Evolutionary conservation across 2,329 filamentous ascomycete genomes (phyloP).

Genomic region (Alternaria alternata): DNA sequence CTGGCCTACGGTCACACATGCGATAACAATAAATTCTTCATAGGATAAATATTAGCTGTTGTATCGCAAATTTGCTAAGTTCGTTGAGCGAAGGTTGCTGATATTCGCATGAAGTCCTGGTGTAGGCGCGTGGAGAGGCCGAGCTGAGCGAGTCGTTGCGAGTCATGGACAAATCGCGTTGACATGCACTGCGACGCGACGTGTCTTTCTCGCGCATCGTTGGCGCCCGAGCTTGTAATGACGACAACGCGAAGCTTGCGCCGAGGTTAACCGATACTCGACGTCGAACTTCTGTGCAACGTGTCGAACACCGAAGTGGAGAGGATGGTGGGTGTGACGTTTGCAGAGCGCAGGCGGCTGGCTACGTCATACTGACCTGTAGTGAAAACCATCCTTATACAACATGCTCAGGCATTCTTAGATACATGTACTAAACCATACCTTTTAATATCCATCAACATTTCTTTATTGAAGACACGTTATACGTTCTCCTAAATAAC

Average conservation of each 20-base stretch:
- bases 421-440: neutral
- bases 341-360: neutral
- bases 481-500: neutral
- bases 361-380: conserved; percentile 23
- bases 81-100: neutral
- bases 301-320: neutral
- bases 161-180: neutral
- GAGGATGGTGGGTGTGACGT: conserved; percentile 8
- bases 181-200: neutral
- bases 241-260: neutral
- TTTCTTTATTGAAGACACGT: neutral
- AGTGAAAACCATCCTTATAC: neutral
- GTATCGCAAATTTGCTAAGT: neutral
- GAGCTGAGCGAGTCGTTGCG: neutral
- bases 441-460: neutral
- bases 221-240: neutral
- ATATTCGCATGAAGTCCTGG: neutral
- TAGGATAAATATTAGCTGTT: neutral
- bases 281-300: neutral
- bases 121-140: neutral
- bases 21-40: no score
- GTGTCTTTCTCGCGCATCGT: neutral
- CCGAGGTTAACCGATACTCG: neutral
- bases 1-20: neutral
- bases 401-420: neutral